Percentiles rank a stretch among this genome's conserved stretches.
phyloP scores from a whole-genome alignment of 352 stramenopile species.

The Phytopythium helicoides region DNA sequence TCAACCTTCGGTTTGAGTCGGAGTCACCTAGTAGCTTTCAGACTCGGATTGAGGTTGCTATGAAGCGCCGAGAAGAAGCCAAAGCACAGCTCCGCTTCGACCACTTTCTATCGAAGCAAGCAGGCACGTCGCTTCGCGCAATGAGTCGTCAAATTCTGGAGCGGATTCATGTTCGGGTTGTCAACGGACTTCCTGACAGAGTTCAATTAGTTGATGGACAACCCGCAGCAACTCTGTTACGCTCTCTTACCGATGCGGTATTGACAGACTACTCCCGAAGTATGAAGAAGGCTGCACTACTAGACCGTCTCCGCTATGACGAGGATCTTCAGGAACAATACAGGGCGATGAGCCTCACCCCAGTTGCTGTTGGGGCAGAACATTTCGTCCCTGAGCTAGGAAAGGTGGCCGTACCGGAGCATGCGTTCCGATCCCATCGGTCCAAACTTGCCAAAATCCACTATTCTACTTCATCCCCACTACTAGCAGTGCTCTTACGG shows the following conservation, averaged over 20 bases:
- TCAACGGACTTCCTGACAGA: conserved; percentile 68
- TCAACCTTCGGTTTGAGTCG: conserved; percentile 91
- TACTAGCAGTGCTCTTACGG: conserved; percentile 80
- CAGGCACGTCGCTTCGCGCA: conserved; percentile 57
- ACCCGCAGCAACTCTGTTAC: conserved; percentile 59
- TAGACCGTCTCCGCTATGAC: conserved; percentile 58
- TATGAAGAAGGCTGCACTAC: conserved; percentile 91
- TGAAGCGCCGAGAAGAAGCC: conserved; percentile 57
- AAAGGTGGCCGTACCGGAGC: conserved; percentile 77
- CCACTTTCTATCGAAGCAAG: conserved; percentile 85
- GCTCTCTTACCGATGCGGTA: conserved; percentile 81
- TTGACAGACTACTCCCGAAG: conserved; percentile 90
- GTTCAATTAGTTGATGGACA: conserved; percentile 63
- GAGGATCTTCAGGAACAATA: conserved; percentile 67
- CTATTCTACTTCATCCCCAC: conserved; percentile 55
- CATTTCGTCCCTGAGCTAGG: conserved; percentile 39
- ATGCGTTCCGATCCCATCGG: conserved; percentile 62
- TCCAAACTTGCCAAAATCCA: conserved; percentile 40
- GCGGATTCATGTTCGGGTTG: conserved; percentile 80
- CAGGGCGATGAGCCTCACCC: conserved; percentile 57
- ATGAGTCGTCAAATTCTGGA: conserved; percentile 82
- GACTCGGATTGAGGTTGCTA: conserved; percentile 61
- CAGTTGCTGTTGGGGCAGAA: conserved; percentile 19
- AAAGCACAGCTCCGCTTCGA: conserved; percentile 91
- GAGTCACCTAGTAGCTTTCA: conserved; percentile 77